Evolutionary conservation across 257 asterid genomes (phyloP).

Genomic region (Nicotiana otophora): DNA sequence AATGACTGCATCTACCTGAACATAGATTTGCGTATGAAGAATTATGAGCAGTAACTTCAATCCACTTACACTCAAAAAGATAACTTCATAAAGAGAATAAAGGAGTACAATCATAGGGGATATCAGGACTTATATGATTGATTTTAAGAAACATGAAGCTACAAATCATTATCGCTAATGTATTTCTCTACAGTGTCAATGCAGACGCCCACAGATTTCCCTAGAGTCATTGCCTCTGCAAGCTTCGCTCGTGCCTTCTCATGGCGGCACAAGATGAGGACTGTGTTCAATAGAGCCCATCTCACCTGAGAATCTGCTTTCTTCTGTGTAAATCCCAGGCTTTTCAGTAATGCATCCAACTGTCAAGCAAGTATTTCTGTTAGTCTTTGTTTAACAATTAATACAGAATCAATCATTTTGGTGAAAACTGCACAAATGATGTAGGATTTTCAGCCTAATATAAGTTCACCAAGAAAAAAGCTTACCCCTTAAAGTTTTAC

Average conservation of each 20-base stretch:
- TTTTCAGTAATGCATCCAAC: conserved; percentile 64
- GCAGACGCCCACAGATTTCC: conserved; percentile 66
- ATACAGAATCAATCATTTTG: background rate
- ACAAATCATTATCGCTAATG: conserved; percentile 40
- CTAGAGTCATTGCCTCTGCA: conserved; percentile 73
- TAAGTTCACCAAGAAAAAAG: background rate
- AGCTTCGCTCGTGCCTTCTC: conserved; percentile 64
- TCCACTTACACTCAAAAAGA: background rate
- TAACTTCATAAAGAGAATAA: background rate
- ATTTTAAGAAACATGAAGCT: conserved; percentile 3
- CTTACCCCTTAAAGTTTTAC: background rate
- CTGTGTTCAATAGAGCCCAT: conserved; percentile 86
- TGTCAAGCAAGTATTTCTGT: conserved; percentile 24
- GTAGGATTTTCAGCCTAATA: background rate
- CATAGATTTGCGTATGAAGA: background rate
- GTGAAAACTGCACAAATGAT: background rate
- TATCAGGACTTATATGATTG: background rate
- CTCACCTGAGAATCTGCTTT: conserved; percentile 86
- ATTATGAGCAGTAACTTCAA: background rate
- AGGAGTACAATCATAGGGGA: background rate
- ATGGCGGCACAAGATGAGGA: conserved; percentile 72
- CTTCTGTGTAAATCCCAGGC: conserved; percentile 94
- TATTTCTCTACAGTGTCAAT: conserved; percentile 59
- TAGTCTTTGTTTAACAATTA: conserved; percentile 6
- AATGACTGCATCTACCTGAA: background rate